These are phyloP conservation scores for Stephania cephalantha DNA, from an alignment of 164 flowering plant species.

Conservation along the genomic window DNA sequence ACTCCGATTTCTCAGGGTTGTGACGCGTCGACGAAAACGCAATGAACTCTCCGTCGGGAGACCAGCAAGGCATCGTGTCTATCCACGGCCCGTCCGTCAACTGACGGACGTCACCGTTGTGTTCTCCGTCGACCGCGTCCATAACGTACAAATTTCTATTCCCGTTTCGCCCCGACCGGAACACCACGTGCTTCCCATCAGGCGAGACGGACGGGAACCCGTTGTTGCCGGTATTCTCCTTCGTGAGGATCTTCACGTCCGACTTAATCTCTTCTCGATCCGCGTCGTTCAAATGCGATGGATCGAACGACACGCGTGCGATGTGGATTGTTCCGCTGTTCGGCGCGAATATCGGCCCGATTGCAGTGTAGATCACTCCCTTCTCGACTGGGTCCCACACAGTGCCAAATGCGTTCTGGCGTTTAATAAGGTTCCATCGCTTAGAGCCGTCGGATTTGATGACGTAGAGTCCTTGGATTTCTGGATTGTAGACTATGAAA, in stretches of 20 bases:
- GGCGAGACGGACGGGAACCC: conserved; percentile 86
- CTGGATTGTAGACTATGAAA: conserved; percentile 9
- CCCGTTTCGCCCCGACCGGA: conserved; percentile 79
- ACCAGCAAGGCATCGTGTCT: conserved; percentile 95
- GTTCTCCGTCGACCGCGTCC: conserved; percentile 70
- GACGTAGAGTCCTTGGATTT: conserved; percentile 47
- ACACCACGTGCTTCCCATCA: conserved; percentile 62
- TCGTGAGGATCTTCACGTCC: conserved; percentile 48
- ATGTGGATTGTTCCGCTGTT: conserved; percentile 55
- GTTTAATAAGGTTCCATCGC: conserved; percentile 50
- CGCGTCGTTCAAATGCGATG: conserved; percentile 20
- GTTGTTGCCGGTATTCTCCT: conserved; percentile 69
- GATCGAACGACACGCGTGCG: conserved; percentile 56
- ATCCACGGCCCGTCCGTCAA: conserved; percentile 83
- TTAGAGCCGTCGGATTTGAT: conserved; percentile 65
- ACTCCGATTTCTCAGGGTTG: conserved; percentile 28
- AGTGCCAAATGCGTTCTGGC: conserved; percentile 43
- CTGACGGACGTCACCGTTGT: conserved; percentile 48
- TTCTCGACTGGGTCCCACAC: conserved; percentile 59
- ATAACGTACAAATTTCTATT: conserved; percentile 67
- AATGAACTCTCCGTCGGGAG: conserved; percentile 68
- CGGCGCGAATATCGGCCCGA: conserved; percentile 65
- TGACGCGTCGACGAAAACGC: conserved; percentile 83
- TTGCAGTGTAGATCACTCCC: conserved; percentile 60
- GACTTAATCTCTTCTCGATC: conserved; percentile 33